A percentile compares a stretch with the other conserved stretches of the same genome.
phyloP scores from a whole-genome alignment of 805 yeast species.

The Wickerhamiella musiphila region DNA sequence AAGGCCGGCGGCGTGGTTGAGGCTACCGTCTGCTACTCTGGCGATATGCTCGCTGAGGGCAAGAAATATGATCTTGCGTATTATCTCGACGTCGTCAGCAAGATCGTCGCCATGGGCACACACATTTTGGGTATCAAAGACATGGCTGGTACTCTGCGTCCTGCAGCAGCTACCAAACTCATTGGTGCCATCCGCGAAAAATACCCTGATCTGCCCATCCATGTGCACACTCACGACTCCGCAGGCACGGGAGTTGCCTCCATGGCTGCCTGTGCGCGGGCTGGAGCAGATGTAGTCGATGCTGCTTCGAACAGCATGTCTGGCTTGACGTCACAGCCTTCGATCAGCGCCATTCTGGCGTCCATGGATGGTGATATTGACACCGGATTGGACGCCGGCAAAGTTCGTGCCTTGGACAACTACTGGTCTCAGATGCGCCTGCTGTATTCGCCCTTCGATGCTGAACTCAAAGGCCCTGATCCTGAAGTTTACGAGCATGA shows the following conservation, averaged over 20 bases:
- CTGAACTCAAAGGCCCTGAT: slow-evolving; percentile 97
- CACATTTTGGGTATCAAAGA: slow-evolving; percentile 95
- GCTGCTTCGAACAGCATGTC: slow-evolving; percentile 96
- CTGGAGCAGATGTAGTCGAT: slow-evolving; percentile 98
- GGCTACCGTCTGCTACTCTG: slow-evolving; percentile 96
- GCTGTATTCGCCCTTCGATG: slow-evolving; percentile 91
- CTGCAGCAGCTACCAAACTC: slow-evolving; percentile 73
- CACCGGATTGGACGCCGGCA: slow-evolving; percentile 48
- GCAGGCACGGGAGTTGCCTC: slow-evolving; percentile 99
- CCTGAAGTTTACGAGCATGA: slow-evolving; percentile 98
- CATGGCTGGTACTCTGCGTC: slow-evolving; percentile 99
- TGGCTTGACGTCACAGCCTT: slow-evolving; percentile 97
- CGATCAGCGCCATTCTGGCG: slow-evolving; percentile 81
- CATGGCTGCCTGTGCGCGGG: slow-evolving; percentile 81
- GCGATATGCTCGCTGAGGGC: slow-evolving; percentile 92
- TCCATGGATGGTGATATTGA: slow-evolving; percentile 75
- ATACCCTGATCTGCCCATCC: slow-evolving; percentile 90
- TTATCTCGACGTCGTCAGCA: slow-evolving; percentile 64
- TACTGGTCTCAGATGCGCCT: slow-evolving; percentile 99
- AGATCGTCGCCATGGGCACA: slow-evolving; percentile 84
- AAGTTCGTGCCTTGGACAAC: slow-evolving; percentile 70
- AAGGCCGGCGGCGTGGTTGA: slow-evolving; percentile 98
- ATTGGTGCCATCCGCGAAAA: slow-evolving; percentile 65
- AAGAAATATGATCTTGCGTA: slow-evolving; percentile 91
- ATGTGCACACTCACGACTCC: slow-evolving; percentile 97